Conservation (phyloP, 208 protist genomes). For the Strigomonas galati region DNA sequence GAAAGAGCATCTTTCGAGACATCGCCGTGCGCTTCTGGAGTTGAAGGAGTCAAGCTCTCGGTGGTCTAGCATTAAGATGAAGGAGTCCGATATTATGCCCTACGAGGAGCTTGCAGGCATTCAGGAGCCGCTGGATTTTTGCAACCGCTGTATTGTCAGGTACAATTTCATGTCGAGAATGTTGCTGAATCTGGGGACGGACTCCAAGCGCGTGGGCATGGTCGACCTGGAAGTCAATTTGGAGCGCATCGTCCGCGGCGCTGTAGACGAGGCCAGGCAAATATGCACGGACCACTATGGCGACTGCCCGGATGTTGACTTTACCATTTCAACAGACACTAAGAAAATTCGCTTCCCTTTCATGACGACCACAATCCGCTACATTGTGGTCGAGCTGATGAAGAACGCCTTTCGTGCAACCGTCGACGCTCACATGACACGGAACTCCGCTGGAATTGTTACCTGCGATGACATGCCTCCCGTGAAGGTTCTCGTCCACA, state of each 20-base stretch:
- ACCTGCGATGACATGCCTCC: conserved; percentile 80
- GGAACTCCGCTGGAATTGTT: conserved; percentile 61
- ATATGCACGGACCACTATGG: conserved; percentile 89
- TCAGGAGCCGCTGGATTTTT: conserved; percentile 60
- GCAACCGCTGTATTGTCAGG: conserved; percentile 66
- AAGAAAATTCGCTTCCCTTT: conserved; percentile 82
- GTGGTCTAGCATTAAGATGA: conserved; percentile 37
- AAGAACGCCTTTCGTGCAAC: conserved; percentile 94
- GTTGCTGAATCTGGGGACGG: conserved; percentile 53
- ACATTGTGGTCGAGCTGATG: conserved; percentile 94
- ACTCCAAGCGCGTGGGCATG: conserved; percentile 59
- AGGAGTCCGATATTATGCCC: conserved; percentile 37
- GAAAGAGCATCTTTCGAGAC: conserved; percentile 69
- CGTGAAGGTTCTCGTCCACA: conserved; percentile 68
- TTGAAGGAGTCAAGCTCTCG: conserved; percentile 32
- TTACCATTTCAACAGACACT: conserved; percentile 62
- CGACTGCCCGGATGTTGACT: conserved; percentile 85
- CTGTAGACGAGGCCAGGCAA: conserved; percentile 84
- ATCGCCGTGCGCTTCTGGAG: conserved; percentile 50
- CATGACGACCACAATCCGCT: conserved; percentile 93
- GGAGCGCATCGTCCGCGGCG: conserved; percentile 72
- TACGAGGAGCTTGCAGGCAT: conserved; percentile 62
- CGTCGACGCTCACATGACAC: conserved; percentile 80
- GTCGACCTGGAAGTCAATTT: conserved; percentile 86
- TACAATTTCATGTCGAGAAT: conserved; percentile 88